phyloP scores from a whole-genome alignment of 805 yeast species.

The Monosporozyma servazzii region DNA sequence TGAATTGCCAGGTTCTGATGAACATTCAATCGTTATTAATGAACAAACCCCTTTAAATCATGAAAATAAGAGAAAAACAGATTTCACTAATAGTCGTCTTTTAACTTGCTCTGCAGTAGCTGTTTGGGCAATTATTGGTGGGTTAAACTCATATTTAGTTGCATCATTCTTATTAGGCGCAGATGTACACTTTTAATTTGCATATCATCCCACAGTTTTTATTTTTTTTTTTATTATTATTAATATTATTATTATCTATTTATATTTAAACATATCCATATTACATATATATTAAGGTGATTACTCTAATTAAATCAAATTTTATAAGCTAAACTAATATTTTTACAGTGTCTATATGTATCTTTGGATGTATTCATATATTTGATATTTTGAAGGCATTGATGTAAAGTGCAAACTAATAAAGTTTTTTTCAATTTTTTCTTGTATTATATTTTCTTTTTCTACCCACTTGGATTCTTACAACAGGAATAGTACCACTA shows the following conservation, averaged over 20 bases:
- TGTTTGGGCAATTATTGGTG: conserved; percentile 64
- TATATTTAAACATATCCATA: neutral
- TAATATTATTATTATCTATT: neutral
- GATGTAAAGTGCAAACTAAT: neutral
- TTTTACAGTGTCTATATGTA: neutral
- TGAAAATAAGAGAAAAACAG: conserved; percentile 32
- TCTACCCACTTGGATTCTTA: conserved; percentile 23
- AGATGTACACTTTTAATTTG: conserved; percentile 39
- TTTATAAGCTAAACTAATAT: neutral
- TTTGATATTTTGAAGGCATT: neutral
- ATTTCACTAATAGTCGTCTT: conserved; percentile 59
- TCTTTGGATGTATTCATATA: neutral
- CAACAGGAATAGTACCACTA: conserved; percentile 70
- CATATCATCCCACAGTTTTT: too few species aligned
- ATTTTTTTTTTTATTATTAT: too few species aligned
- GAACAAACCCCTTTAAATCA: conserved; percentile 24
- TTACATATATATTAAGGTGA: neutral
- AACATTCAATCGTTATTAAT: conserved; percentile 8
- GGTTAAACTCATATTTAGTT: conserved; percentile 63
- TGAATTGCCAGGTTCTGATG: conserved; percentile 3
- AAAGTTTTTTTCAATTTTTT: neutral
- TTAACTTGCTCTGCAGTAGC: conserved; percentile 46
- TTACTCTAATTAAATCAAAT: neutral
- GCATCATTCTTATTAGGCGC: conserved; percentile 40
- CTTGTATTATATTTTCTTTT: conserved; percentile 23